Base-by-base conservation (phyloP, 495 filamentous ascomycete species). In the Jackrogersella minutella region DNA sequence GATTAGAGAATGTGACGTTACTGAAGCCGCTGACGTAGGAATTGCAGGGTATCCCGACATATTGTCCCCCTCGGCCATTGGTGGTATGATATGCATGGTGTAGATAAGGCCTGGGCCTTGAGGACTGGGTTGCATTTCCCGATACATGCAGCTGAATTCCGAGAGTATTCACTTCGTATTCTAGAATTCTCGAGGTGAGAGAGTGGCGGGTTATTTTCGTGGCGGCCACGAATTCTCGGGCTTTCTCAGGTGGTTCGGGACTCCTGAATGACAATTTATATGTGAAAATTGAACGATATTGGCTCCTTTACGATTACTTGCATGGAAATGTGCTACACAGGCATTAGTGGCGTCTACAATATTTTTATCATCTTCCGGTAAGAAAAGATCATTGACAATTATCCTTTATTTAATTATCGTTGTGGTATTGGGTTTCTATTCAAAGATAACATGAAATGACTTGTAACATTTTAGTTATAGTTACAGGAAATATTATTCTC, bases 1-100 rank as follows among this genome's bases (percentile, higher is more conserved):
- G 44, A 31, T 31, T 14, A 31, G 31, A 49, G 22, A 30, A 49
- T 49, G 44, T 49, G 44, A 49, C 44, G 44, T 49, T 49, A 49
- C 44, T 8, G 24, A 49, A 31, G 44, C 44, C 44, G 44, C 44
- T 17, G 44, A 49, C 44, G 44, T 49, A 49, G 44, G 44, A 49
- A 7, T 31, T 24, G 44, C 22, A 49, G 44, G 44, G 44, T 49
- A 31, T 17, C 44, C n/a, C 44, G 26, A 49, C 44, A 31, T 31
- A 49, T 49, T 30, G 16, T 49, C 13, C 14, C 1, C 6, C n/a
- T 31, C 26, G 14, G 14, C 16, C 26, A 31, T 47, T 49, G 24
- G 44, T 31, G 24, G 44, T 31, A 17, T 49, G 44, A 49, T 31
- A 1, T 17, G 44, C 44, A 31, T 31, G 44, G 44, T 31, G 17